These are phyloP conservation scores for Chondrostereum purpureum DNA, from an alignment of 1,284 basidiomycete species.

Conservation along the genomic window DNA sequence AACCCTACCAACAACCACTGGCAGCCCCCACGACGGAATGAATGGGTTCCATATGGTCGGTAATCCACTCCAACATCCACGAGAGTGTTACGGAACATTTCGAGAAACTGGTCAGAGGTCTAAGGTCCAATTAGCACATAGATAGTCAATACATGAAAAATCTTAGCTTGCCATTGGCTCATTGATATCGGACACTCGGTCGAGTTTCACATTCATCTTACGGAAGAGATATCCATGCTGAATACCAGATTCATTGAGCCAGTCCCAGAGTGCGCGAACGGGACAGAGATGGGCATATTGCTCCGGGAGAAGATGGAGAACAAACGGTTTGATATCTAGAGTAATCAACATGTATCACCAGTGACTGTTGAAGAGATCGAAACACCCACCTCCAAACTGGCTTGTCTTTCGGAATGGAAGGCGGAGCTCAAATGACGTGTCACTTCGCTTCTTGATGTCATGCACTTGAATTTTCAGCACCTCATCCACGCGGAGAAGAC, in stretches of 20 bases:
- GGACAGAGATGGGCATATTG: constrained; percentile 18
- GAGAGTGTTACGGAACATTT: constrained; percentile 26
- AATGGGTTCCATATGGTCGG: constrained; percentile 26
- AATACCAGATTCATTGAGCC: constrained; percentile 12
- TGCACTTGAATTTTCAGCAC: constrained; percentile 25
- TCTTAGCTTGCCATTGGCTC: constrained; percentile 15
- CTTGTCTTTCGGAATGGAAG: constrained; percentile 23
- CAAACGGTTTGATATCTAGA: constrained; percentile 20
- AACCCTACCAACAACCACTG: constrained; percentile 21
- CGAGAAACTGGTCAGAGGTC: constrained; percentile 24
- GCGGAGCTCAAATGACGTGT: constrained; percentile 13
- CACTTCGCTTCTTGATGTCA: constrained; percentile 15
- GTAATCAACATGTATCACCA: not conserved
- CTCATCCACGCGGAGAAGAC: constrained; percentile 27
- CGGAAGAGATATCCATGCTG: constrained; percentile 18
- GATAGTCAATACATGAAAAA: not conserved
- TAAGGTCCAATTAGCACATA: too few relatives aligned
- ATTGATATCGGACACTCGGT: constrained; percentile 16
- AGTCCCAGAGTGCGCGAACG: constrained; percentile 16
- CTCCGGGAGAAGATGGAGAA: constrained; percentile 12
- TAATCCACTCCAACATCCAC: constrained; percentile 25
- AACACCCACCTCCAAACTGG: constrained; percentile 19
- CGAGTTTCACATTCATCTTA: constrained; percentile 14
- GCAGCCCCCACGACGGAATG: constrained; percentile 23
- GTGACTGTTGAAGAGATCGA: not conserved